A percentile compares a stretch with the other conserved stretches of the same genome.
phyloP scores from a whole-genome alignment of 495 filamentous ascomycete species.

The Daldinia loculata region DNA sequence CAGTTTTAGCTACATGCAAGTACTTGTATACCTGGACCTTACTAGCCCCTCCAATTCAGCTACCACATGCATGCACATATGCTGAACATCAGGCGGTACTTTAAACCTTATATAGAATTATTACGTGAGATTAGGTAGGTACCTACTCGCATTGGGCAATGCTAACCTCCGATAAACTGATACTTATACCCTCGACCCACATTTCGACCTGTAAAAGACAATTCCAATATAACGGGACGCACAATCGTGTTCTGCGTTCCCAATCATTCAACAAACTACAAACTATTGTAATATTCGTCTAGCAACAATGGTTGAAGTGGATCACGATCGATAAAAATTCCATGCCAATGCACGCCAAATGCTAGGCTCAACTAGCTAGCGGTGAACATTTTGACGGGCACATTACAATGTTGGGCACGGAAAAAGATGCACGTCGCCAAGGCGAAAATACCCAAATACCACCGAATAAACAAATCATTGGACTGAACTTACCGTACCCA shows the following conservation, averaged over 20 bases:
- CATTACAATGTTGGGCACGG: slow-evolving; percentile 19
- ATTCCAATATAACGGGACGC: background rate
- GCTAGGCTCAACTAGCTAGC: slow-evolving; percentile 11
- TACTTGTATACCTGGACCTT: background rate
- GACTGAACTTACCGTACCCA: background rate
- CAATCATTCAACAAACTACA: slow-evolving; percentile 5
- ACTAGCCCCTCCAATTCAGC: background rate
- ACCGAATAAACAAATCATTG: slow-evolving; percentile 1
- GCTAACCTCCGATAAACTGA: slow-evolving; percentile 24
- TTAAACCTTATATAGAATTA: background rate
- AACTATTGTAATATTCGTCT: slow-evolving; percentile 6
- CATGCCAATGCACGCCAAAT: slow-evolving; percentile 3
- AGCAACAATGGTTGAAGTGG: slow-evolving; percentile 16
- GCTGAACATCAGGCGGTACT: background rate
- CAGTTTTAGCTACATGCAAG: background rate
- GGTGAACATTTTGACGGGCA: slow-evolving; percentile 13
- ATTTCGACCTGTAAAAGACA: background rate
- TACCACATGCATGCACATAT: background rate
- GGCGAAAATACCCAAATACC: slow-evolving; percentile 13
- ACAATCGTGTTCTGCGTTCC: slow-evolving; percentile 8
- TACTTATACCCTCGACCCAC: slow-evolving; percentile 12
- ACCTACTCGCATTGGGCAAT: no score
- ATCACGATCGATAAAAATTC: slow-evolving; percentile 1
- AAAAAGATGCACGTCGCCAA: slow-evolving; percentile 20
- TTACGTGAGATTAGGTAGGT: no score